Evolutionary conservation across 345 rosid genomes (phyloP).

Genomic region (Gossypium turneri): DNA sequence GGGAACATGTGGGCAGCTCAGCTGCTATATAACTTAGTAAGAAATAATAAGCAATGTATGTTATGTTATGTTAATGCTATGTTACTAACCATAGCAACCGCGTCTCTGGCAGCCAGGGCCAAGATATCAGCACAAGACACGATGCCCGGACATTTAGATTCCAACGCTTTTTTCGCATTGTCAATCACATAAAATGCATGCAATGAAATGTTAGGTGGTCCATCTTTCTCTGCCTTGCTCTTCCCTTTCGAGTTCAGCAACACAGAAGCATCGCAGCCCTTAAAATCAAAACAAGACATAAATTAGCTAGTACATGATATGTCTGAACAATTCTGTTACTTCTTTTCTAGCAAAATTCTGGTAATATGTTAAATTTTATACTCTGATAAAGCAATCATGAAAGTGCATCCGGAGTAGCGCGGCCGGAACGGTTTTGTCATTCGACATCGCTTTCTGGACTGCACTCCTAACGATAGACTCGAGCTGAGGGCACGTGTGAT

Average conservation of each 20-base stretch:
- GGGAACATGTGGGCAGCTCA: slow-evolving; percentile 1
- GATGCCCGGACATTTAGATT: slow-evolving; percentile 67
- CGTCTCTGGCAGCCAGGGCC: slow-evolving; percentile 83
- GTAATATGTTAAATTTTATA: slow-evolving; percentile 13
- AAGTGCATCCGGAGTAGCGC: slow-evolving; percentile 87
- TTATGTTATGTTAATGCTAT: background rate
- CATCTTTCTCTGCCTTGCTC: slow-evolving; percentile 78
- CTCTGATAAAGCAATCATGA: slow-evolving; percentile 80
- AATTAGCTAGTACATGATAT: background rate
- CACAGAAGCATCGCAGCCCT: slow-evolving; percentile 95
- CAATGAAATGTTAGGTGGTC: slow-evolving; percentile 82
- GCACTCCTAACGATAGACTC: slow-evolving; percentile 47
- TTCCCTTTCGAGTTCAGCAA: slow-evolving; percentile 60
- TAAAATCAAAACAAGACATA: background rate
- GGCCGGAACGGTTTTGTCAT: slow-evolving; percentile 75
- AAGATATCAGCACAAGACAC: slow-evolving; percentile 91
- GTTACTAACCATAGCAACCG: slow-evolving; percentile 58
- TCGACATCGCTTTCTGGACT: slow-evolving; percentile 56
- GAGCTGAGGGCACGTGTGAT: slow-evolving; percentile 51
- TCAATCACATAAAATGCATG: slow-evolving; percentile 87
- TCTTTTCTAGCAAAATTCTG: background rate
- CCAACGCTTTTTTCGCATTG: slow-evolving; percentile 70
- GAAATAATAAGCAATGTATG: background rate
- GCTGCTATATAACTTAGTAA: background rate
- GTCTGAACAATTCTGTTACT: background rate